Evolutionary conservation across 192 early-diverging fungal genomes (phyloP).

Genomic region (Chytriomyces sp.): DNA sequence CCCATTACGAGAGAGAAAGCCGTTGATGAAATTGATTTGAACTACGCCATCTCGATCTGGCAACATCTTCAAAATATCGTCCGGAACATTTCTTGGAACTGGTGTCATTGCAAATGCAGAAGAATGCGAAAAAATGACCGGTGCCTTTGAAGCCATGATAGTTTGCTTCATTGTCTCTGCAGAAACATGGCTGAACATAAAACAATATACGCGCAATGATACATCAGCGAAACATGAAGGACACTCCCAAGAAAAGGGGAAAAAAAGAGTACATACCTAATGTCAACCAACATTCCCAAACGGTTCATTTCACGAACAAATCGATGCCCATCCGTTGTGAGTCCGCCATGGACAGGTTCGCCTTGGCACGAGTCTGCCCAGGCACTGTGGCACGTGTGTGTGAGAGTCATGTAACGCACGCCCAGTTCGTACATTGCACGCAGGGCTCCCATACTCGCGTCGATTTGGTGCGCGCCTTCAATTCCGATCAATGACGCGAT

Average conservation of each 20-base stretch:
- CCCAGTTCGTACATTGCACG: slow-evolving; percentile 62
- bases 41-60: slow-evolving; percentile 62
- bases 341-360: slow-evolving; percentile 50
- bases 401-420: slow-evolving; percentile 68
- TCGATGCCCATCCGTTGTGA: slow-evolving; percentile 59
- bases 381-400: slow-evolving; percentile 67
- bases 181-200: slow-evolving; percentile 57
- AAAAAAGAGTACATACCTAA: slow-evolving; percentile 38
- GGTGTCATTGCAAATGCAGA: slow-evolving; percentile 56
- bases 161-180: slow-evolving; percentile 62
- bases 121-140: slow-evolving; percentile 68
- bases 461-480: slow-evolving; percentile 71
- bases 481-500: slow-evolving; percentile 70
- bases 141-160: slow-evolving; percentile 55
- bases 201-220: background rate
- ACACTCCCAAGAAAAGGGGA: background rate
- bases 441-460: slow-evolving; percentile 60
- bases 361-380: slow-evolving; percentile 57
- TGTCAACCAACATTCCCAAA: slow-evolving; percentile 73
- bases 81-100: slow-evolving; percentile 68
- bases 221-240: background rate
- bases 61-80: slow-evolving; percentile 53
- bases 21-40: slow-evolving; percentile 65
- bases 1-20: slow-evolving; percentile 50
- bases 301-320: slow-evolving; percentile 73